A percentile compares a stretch with the other conserved stretches of the same genome.
Evolutionary conservation across 2,329 filamentous ascomycete species (phyloP).

Genomic region (Pseudocercospora macadamiae): DNA sequence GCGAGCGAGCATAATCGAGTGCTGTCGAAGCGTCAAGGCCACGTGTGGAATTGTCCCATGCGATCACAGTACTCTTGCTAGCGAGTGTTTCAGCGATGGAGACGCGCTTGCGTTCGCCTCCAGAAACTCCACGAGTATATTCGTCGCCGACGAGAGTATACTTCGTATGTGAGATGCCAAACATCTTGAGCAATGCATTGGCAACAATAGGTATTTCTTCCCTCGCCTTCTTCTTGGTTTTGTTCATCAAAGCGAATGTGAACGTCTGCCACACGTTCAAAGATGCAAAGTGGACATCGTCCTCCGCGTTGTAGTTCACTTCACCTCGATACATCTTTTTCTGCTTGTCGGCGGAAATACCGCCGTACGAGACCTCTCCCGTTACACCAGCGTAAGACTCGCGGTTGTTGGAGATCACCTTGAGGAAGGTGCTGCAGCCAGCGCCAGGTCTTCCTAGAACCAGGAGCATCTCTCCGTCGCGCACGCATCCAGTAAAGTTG

Average conservation of each 20-base stretch:
- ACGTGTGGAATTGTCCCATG: conserved; percentile 79
- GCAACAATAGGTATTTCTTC: conserved; percentile 69
- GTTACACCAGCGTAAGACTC: conserved; percentile 66
- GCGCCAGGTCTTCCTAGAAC: conserved; percentile 73
- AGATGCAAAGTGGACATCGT: conserved; percentile 73
- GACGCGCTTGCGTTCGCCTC: conserved; percentile 79
- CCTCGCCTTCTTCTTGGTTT: conserved; percentile 69
- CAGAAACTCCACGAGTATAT: conserved; percentile 71
- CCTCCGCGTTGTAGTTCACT: conserved; percentile 77
- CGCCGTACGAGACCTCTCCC: conserved; percentile 73
- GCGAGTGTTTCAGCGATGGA: conserved; percentile 77
- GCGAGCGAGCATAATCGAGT: conserved; percentile 73
- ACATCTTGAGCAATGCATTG: conserved; percentile 73
- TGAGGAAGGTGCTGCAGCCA: conserved; percentile 77
- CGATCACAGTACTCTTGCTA: conserved; percentile 71
- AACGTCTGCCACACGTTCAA: conserved; percentile 79
- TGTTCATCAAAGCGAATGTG: conserved; percentile 73
- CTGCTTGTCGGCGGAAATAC: conserved; percentile 69
- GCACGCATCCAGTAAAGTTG: conserved; percentile 68
- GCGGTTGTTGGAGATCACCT: conserved; percentile 72
- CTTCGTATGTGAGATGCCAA: conserved; percentile 75
- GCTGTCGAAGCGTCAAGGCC: conserved; percentile 81
- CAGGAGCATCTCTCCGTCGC: conserved; percentile 69
- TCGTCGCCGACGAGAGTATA: conserved; percentile 77
- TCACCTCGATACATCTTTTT: conserved; percentile 72